phyloP scores from a whole-genome alignment of 257 asterid genomes.

The Scutellaria barbata region DNA sequence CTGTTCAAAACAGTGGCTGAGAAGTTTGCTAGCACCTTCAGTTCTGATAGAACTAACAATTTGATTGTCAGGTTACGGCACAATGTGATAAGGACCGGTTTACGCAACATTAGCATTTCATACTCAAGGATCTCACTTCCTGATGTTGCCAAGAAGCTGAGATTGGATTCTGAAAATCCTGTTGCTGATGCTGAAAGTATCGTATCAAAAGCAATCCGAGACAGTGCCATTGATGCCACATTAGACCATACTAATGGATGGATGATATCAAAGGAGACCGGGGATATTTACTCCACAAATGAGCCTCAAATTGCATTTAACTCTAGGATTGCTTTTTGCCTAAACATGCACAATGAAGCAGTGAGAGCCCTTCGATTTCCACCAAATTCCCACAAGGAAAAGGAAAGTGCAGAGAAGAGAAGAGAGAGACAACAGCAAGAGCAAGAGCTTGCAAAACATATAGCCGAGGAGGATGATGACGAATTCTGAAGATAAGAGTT shows the following conservation, averaged over 20 bases:
- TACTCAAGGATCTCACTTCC: slow-evolving; percentile 79
- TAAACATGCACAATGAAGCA: slow-evolving; percentile 91
- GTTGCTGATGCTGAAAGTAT: slow-evolving; percentile 93
- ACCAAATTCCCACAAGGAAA: slow-evolving; percentile 84
- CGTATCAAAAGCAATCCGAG: slow-evolving; percentile 82
- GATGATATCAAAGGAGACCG: slow-evolving; percentile 90
- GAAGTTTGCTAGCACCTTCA: slow-evolving; percentile 72
- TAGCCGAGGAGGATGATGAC: slow-evolving; percentile 93
- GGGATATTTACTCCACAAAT: slow-evolving; percentile 90
- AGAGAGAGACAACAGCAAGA: slow-evolving; percentile 90
- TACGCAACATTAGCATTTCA: slow-evolving; percentile 87
- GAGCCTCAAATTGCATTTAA: slow-evolving; percentile 88
- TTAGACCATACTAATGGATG: slow-evolving; percentile 74
- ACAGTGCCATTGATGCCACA: slow-evolving; percentile 90
- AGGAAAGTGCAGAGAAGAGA: slow-evolving; percentile 93
- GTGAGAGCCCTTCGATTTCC: slow-evolving; percentile 88
- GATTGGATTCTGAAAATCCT: slow-evolving; percentile 80
- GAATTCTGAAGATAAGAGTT: slow-evolving; percentile 46
- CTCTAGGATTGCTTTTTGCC: slow-evolving; percentile 87
- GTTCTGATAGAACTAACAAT: slow-evolving; percentile 77
- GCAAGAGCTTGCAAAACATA: slow-evolving; percentile 93
- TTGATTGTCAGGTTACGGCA: slow-evolving; percentile 87
- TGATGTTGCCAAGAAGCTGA: slow-evolving; percentile 81
- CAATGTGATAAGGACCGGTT: slow-evolving; percentile 86
- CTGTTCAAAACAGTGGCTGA: slow-evolving; percentile 76